These are phyloP conservation scores for Cinchona pubescens DNA, from an alignment of 257 asterid genomes.

Conservation along the genomic window DNA sequence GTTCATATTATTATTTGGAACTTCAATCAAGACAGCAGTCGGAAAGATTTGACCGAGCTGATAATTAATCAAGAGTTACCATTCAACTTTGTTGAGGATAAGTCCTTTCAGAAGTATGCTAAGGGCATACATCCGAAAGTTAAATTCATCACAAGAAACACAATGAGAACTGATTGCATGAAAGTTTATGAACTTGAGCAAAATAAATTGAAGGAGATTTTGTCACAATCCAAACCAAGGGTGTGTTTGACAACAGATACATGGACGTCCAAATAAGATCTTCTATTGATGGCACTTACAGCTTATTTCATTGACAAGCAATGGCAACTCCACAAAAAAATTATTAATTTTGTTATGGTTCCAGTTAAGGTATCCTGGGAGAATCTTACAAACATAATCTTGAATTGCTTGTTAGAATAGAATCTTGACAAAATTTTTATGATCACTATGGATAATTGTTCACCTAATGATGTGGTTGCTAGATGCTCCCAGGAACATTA, in stretches of 20 bases:
- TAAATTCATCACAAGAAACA: not conserved
- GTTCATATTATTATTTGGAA: not conserved
- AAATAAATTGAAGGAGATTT: too few relatives aligned
- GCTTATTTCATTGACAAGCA: too few relatives aligned
- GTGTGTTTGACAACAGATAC: too few relatives aligned
- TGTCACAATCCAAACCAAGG: too few relatives aligned
- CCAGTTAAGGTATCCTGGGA: not conserved
- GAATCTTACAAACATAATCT: not conserved
- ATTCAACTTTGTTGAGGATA: not conserved
- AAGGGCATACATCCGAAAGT: not conserved
- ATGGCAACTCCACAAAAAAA: too few relatives aligned
- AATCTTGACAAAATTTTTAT: not conserved
- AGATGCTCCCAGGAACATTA: not conserved
- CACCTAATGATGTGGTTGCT: constrained; percentile 2
- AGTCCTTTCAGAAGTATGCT: not conserved
- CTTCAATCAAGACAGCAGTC: too few relatives aligned
- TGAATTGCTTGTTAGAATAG: not conserved
- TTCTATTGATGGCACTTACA: too few relatives aligned
- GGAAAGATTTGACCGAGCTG: not conserved
- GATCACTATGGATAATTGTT: not conserved
- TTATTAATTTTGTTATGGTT: not conserved
- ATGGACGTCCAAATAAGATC: too few relatives aligned
- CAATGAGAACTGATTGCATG: not conserved
- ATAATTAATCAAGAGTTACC: not conserved
- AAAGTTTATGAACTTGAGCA: too few relatives aligned